These are phyloP conservation scores for Leptoxyphium fumago DNA, from an alignment of 2,329 filamentous ascomycete species.

Conservation along the genomic window DNA sequence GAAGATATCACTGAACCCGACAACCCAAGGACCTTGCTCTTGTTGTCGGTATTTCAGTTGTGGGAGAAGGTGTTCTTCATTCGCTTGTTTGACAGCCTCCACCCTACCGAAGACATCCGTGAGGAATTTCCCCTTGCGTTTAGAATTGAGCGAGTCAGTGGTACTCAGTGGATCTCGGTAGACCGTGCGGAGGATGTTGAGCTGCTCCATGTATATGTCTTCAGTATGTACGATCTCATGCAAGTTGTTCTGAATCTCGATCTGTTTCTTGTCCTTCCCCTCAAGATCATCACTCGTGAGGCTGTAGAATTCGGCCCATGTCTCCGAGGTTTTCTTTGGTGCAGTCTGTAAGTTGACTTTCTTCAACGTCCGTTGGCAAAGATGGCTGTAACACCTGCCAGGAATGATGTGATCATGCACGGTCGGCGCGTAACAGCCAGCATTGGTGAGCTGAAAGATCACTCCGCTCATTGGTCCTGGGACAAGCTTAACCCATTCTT, in stretches of 20 bases:
- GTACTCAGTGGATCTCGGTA: constrained; percentile 76
- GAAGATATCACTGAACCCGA: constrained; percentile 92
- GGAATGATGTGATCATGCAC: constrained; percentile 54
- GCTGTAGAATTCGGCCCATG: constrained; percentile 84
- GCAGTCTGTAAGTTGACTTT: constrained; percentile 70
- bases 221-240: constrained; percentile 93
- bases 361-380: constrained; percentile 86
- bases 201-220: constrained; percentile 75
- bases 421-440: constrained; percentile 78
- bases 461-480: constrained; percentile 71
- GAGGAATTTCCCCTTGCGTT: constrained; percentile 66
- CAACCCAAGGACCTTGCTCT: constrained; percentile 89
- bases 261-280: constrained; percentile 63
- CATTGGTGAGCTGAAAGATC: constrained; percentile 80
- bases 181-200: constrained; percentile 70
- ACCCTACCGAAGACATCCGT: constrained; percentile 79
- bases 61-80: constrained; percentile 80
- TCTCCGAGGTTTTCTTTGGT: constrained; percentile 30
- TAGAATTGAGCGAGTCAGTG: constrained; percentile 67
- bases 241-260: constrained; percentile 82
- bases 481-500: constrained; percentile 96
- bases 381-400: constrained; percentile 80
- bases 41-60: constrained; percentile 94
- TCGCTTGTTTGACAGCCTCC: constrained; percentile 75
- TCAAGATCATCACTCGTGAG: constrained; percentile 64